Evolutionary conservation across 2,329 filamentous ascomycete genomes (phyloP), one percentile per base, ranked within the genome.

Genomic region (Nothopassalora personata): DNA sequence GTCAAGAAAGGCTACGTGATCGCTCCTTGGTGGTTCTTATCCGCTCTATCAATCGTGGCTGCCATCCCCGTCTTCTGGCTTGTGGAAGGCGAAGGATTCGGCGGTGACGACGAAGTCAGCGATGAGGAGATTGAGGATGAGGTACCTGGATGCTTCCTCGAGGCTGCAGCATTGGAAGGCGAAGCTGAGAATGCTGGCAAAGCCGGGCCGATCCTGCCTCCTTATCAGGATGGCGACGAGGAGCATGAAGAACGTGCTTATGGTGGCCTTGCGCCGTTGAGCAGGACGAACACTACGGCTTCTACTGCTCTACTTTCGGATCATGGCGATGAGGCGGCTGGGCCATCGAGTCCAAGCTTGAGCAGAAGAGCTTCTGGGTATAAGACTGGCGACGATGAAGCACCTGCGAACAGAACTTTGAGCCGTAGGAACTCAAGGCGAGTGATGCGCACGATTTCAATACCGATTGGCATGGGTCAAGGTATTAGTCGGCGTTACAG

Each of bases 11-110:
- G 90, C 0, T 93, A 90, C 70, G 80, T 94, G 31, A 83, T 95
- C 54, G 77, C 89, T 0, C 87, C 92, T 0, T 97, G 90, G 83
- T 96, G 89, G 85, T 79, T 88, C 4, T 78, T 97, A n/a, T 81
- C 84, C 0, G 66, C 76, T 0, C 77, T 95, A 48, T 82, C 86
- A 0, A 61, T 83, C 0, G 51, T 91, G 1, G 88, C 89, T 18
- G 84, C 84, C 0, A 73, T 96, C 1, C 89, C 91, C 0, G 83
- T 88, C 0, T 90, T 86, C 72, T 88, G 86, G 76, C 81, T 95
- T 0, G 81, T 86, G 2, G 85, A 96, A 69, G 87, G 87, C 39
- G 84, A 90, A 8, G 90, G 90, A 0, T 78, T 90, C 73, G 72
- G 79, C 13, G 75, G 75, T 15, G 73, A 74, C 49, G 69, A 72